phyloP scores from a whole-genome alignment of 176 grass and related monocot species.

The Calamus simplicifolius region DNA sequence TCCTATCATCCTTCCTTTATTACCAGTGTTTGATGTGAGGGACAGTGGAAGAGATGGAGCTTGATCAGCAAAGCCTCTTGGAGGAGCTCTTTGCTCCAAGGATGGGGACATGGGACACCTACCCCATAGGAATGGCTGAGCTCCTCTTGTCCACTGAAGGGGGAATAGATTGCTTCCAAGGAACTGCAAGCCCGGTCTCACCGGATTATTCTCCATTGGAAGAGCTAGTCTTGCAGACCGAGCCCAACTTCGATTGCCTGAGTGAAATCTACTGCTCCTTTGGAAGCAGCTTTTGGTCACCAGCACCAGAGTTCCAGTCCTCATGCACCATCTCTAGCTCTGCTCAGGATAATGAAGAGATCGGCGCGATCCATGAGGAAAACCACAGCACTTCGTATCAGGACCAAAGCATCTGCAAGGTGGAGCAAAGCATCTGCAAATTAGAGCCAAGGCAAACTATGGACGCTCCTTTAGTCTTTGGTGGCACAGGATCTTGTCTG shows the following conservation, averaged over 20 bases:
- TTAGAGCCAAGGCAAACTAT: too few species aligned
- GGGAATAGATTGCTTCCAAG: conserved; percentile 13
- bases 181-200: not conserved
- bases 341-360: too few species aligned
- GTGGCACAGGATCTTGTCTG: conserved; percentile 7
- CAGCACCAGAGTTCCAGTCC: conserved; percentile 2
- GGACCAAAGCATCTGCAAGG: not conserved
- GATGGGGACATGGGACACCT: conserved; percentile 37
- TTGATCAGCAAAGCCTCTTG: conserved; percentile 67
- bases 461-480: conserved; percentile 31
- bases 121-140: conserved; percentile 37
- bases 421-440: not conserved
- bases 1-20: not conserved
- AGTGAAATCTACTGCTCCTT: conserved; percentile 64
- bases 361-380: too few species aligned
- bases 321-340: not conserved
- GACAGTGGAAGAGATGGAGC: conserved; percentile 29
- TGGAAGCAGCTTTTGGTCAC: conserved; percentile 5
- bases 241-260: conserved; percentile 62
- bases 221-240: conserved; percentile 18
- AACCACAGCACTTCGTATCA: too few species aligned
- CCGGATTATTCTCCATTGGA: not conserved
- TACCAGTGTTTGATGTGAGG: conserved; percentile 9
- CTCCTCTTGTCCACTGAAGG: conserved; percentile 46
- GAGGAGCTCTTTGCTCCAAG: conserved; percentile 71